Base-by-base conservation (phyloP, 208 protist species). In the Ichthyophonus hoferi region DNA sequence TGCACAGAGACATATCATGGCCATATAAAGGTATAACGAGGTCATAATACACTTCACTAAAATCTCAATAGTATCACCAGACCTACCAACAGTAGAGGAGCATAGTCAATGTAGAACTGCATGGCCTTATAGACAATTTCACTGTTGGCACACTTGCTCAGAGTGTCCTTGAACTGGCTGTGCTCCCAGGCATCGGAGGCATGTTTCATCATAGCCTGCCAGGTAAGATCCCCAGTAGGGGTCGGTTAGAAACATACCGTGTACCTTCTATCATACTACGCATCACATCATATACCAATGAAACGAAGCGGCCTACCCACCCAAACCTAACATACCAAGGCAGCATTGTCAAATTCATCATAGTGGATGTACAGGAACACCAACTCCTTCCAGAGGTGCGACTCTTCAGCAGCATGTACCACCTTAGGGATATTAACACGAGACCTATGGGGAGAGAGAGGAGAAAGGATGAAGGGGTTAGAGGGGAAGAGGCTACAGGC, bases 301-400 rank as follows among this genome's bases (percentile, higher is more conserved):
- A n/a, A n/a, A n/a, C n/a, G n/a, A n/a, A n/a, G n/a, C n/a, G n/a
- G n/a, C n/a, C n/a, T n/a, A n/a, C n/a, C n/a, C n/a, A n/a, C n/a
- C n/a, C n/a, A n/a, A n/a, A n/a, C n/a, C n/a, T n/a, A n/a, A n/a
- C 50, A 67, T 67, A 67, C 50, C 2, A 96, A 94, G 3, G 97
- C 94, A 17, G 98, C 99, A 77, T 98, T 97, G 89, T 99, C 98
- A 92, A 95, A 98, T 92, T 99, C 98, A 83, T 99, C 97, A 91
- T 99, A 98, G 90, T 98, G 95, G 88, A 95, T 92, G 92, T 99
- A 97, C 81, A 99, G 93, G 87, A 99, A 96, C 79, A 97, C 96
- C 58, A 98, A 86, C 90, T 92, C 91, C 43, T 86, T 81, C 91
- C 91, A 92, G 3, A 92, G 41, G 79, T 92, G 91, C 0, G 88